Evolutionary conservation across 208 protist species (phyloP).

Genomic region (Leishmania gerbilli): DNA sequence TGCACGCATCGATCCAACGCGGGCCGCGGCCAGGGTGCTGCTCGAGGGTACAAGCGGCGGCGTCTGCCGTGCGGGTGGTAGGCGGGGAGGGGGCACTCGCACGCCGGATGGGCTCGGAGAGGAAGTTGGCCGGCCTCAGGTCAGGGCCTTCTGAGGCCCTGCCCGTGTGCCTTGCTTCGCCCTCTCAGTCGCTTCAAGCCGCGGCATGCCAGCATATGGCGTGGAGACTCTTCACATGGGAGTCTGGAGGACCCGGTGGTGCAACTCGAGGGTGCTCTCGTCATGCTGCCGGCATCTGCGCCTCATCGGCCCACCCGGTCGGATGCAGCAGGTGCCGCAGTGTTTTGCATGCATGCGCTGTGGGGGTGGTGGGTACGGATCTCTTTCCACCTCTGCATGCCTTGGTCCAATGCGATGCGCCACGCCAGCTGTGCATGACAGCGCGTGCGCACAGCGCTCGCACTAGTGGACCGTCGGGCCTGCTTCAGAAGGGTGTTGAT

Average conservation of each 20-base stretch:
- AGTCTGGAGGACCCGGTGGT: neutral
- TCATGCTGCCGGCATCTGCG: neutral
- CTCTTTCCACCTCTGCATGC: neutral
- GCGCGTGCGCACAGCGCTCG: too few species aligned
- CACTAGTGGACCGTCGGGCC: too few species aligned
- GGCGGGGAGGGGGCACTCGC: neutral
- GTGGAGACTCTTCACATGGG: neutral
- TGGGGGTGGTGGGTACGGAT: neutral
- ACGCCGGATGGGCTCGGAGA: neutral
- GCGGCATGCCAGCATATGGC: neutral
- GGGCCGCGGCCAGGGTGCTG: too few species aligned
- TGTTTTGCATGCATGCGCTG: neutral
- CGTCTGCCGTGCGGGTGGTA: neutral
- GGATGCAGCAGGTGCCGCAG: neutral
- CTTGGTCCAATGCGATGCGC: neutral
- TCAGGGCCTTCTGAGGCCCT: neutral
- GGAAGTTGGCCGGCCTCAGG: neutral
- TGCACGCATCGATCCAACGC: neutral
- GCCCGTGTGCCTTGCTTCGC: neutral
- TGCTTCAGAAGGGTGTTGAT: too few species aligned
- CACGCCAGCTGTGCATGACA: neutral
- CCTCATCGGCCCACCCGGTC: neutral
- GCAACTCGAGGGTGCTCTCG: neutral
- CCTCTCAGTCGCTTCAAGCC: neutral
- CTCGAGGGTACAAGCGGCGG: neutral